Evolutionary conservation across 352 stramenopile species (phyloP).

Genomic region (Globisporangium paddicum): DNA sequence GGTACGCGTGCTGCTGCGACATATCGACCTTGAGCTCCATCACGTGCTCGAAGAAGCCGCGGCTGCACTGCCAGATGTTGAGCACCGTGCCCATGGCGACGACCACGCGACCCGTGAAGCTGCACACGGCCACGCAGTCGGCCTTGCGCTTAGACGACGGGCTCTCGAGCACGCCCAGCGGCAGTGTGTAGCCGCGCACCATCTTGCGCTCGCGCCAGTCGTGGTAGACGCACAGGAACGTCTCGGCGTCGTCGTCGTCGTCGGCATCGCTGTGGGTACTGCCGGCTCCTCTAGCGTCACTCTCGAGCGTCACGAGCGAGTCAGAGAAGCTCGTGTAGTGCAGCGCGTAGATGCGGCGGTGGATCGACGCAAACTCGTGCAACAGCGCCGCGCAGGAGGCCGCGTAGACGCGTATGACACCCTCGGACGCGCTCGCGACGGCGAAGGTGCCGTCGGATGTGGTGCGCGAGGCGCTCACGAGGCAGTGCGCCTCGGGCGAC

Average conservation of each 20-base stretch:
- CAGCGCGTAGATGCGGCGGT: conserved; percentile 59
- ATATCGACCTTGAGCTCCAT: conserved; percentile 85
- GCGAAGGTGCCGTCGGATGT: conserved; percentile 72
- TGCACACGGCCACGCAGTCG: conserved; percentile 75
- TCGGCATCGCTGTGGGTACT: conserved; percentile 11
- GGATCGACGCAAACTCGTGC: conserved; percentile 80
- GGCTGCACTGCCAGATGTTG: conserved; percentile 86
- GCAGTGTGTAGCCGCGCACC: conserved; percentile 79
- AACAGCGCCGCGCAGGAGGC: conserved; percentile 68
- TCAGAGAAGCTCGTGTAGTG: conserved; percentile 87
- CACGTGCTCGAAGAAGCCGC: conserved; percentile 86
- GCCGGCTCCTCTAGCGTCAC: conserved; percentile 18
- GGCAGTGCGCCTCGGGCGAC: conserved; percentile 30
- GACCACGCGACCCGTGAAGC: conserved; percentile 74
- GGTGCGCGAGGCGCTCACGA: conserved; percentile 56
- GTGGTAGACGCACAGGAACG: conserved; percentile 84
- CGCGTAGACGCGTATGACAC: conserved; percentile 78
- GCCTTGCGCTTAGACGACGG: conserved; percentile 48
- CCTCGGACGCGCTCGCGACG: conserved; percentile 48
- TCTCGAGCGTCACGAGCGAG: conserved; percentile 82
- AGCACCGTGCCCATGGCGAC: conserved; percentile 71
- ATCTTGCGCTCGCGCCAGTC: conserved; percentile 80
- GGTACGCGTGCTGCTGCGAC: conserved; percentile 58
- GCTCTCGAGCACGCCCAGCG: conserved; percentile 64
- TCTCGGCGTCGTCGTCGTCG: conserved; percentile 55